Percentiles rank a stretch among this genome's conserved stretches.
Conservation (phyloP, 495 filamentous ascomycete genomes). For the Bryoglossum gracile region DNA sequence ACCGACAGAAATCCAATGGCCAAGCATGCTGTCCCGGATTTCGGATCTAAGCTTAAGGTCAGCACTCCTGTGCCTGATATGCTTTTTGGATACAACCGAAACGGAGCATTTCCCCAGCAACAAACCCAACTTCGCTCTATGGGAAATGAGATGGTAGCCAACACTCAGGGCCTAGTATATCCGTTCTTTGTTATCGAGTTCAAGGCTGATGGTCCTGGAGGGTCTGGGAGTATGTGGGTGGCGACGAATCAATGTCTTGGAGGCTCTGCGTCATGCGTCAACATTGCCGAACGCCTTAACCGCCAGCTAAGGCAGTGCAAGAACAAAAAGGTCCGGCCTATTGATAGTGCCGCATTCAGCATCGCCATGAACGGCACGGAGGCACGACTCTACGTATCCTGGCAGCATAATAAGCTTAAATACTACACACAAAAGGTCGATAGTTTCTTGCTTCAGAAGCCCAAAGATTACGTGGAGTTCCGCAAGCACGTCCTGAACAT, state of each 20-base stretch:
- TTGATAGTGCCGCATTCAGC: no score
- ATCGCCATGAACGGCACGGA: no score
- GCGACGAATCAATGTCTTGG: constrained; percentile 30
- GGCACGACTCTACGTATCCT: no score
- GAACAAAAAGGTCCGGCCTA: no score
- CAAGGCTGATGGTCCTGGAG: constrained; percentile 18
- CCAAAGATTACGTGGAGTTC: no score
- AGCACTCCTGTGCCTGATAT: constrained; percentile 23
- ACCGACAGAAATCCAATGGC: constrained; percentile 18
- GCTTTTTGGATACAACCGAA: constrained; percentile 22
- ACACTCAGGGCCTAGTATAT: constrained; percentile 17
- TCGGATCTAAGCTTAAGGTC: constrained; percentile 19
- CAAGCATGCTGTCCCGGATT: constrained; percentile 17
- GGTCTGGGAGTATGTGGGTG: constrained; percentile 23
- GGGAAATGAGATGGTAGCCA: constrained; percentile 19
- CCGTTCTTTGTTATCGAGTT: constrained; percentile 30
- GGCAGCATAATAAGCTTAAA: no score
- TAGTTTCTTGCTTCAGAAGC: no score
- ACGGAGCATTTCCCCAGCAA: constrained; percentile 12
- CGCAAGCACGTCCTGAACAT: no score
- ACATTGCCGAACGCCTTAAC: no score
- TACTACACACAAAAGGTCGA: no score
- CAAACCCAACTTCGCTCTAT: constrained; percentile 23
- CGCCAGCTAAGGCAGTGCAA: no score
- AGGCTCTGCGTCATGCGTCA: no score